phyloP scores from a whole-genome alignment of 345 rosid genomes.

The Sisymbrium altissimum region DNA sequence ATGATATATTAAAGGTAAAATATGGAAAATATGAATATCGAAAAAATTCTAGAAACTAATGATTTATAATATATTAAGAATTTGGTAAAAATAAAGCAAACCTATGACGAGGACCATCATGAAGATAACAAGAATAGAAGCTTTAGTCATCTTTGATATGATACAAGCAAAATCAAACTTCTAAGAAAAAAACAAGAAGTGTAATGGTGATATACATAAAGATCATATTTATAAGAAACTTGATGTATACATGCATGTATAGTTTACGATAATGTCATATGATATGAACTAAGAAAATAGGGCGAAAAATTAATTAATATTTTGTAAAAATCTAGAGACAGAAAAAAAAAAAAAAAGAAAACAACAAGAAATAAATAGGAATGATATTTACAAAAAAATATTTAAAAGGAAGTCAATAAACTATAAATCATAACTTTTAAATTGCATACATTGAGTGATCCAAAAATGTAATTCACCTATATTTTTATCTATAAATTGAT shows the following conservation, averaged over 20 bases:
- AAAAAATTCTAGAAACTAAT: no score
- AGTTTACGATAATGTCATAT: neutral
- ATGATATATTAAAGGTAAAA: neutral
- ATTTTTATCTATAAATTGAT: neutral
- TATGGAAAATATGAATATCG: neutral
- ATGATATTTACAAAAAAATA: no score
- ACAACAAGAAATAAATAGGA: neutral
- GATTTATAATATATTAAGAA: neutral
- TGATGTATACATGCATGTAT: neutral
- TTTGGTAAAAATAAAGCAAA: neutral
- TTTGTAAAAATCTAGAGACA: no score
- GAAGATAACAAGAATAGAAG: neutral
- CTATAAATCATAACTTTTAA: no score
- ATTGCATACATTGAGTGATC: no score
- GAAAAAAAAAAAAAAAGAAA: no score
- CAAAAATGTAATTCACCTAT: neutral
- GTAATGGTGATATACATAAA: neutral
- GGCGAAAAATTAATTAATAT: no score
- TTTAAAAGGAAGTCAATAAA: neutral
- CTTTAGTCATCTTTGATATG: neutral
- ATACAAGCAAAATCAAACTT: neutral
- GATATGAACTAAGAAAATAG: neutral
- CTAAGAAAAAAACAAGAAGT: neutral
- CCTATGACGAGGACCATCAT: neutral
- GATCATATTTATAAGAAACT: neutral